Evolutionary conservation across 1,284 basidiomycete genomes (phyloP).

Genomic region (Rhodofomes roseus): DNA sequence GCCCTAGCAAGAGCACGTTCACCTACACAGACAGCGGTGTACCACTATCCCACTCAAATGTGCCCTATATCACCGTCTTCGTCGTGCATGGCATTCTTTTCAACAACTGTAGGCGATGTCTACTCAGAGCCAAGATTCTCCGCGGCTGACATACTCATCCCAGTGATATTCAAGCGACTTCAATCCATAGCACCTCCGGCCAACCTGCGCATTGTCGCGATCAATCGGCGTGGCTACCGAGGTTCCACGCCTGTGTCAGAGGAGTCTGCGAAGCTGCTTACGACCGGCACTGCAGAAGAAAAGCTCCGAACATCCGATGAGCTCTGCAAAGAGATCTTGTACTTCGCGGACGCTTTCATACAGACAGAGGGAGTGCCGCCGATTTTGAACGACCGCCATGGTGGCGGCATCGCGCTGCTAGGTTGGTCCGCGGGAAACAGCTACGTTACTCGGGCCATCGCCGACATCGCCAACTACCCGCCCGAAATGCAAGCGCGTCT

Average conservation of each 20-base stretch:
- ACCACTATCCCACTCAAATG: not conserved
- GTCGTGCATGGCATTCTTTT: not conserved
- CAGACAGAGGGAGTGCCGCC: constrained; percentile 24
- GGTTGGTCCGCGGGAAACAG: constrained; percentile 36
- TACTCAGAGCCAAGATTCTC: not conserved
- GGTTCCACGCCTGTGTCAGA: constrained; percentile 19
- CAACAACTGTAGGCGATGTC: not conserved
- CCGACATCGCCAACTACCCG: constrained; percentile 22
- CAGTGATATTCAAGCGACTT: not conserved
- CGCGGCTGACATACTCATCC: not conserved
- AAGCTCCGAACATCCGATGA: constrained; percentile 19
- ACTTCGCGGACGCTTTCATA: constrained; percentile 32
- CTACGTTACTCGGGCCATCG: constrained; percentile 24
- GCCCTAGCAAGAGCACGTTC: not conserved
- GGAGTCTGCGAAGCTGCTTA: constrained; percentile 19
- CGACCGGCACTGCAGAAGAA: constrained; percentile 21
- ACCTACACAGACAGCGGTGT: not conserved
- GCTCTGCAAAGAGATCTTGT: constrained; percentile 29
- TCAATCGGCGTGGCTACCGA: constrained; percentile 17
- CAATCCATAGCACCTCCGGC: not conserved
- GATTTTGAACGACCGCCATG: constrained; percentile 21
- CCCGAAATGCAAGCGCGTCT: constrained; percentile 17
- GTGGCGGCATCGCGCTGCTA: constrained; percentile 31
- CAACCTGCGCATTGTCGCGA: constrained; percentile 14
- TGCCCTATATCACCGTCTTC: not conserved